Base-by-base conservation (phyloP, 2,329 filamentous ascomycete species). In the Coniochaeta hoffmannii region DNA sequence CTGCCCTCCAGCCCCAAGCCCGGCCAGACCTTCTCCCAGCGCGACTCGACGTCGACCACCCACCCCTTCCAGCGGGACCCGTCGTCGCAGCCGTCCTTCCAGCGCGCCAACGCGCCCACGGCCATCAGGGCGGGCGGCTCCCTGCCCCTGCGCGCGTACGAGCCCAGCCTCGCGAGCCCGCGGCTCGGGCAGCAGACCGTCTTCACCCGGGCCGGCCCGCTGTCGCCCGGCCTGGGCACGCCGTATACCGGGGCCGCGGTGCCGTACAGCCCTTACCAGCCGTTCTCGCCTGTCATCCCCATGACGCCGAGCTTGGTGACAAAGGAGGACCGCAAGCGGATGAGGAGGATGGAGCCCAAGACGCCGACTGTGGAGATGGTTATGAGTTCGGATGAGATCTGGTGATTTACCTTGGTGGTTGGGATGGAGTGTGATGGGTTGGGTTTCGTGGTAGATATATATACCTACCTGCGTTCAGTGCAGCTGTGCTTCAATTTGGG, bases 221-320 rank as follows among this genome's bases (percentile, higher is more conserved):
- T 81, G 55, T 82, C 81, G 3, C 83, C 85, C 0, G 81, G 79
- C 1, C 74, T 82, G 24, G 80, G 79, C 49, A 87, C 83, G 2
- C 88, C 87, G 0, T 81, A 75, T 67, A 83, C 79, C 1, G 82
- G 80, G 4, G 77, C 75, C 22, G 77, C 82, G 1, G 80, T 85
- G 22, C 88, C 88, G 1, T 92, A 92, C 69, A 84, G 82, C 55
- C 87, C 89, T 0, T 93, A 92, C 62, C 89, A 92, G 74, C 89
- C 89, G 0, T 89, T 86, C 66, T 88, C 86, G 7, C 87, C 88
- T 1, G 76, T 89, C 50, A 79, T 90, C 53, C 89, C 89, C 1
- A 82, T 92, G 51, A 91, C 89, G 30, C 88, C 89, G n/a, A 83
- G 82, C 19, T 71, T 93, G 50, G 83, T 89, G 15, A 89, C 84